Evolutionary conservation across 306 rosid species (phyloP).

Genomic region (Pyrus communis): DNA sequence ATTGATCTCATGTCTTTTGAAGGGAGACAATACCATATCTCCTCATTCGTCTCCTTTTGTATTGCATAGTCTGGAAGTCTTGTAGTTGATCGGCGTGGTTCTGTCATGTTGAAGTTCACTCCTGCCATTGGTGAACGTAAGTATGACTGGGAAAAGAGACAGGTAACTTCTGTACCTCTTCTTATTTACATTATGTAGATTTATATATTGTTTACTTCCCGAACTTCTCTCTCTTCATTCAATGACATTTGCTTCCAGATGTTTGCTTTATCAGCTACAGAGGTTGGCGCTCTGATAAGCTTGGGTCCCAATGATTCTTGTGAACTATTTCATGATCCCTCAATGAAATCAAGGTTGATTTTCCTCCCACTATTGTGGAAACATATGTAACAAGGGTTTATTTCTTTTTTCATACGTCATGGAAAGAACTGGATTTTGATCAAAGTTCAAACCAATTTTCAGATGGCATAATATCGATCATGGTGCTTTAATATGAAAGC

Average conservation of each 20-base stretch:
- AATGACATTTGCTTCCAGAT: slow-evolving; percentile 30
- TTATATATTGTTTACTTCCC: not conserved
- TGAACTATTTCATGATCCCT: slow-evolving; percentile 91
- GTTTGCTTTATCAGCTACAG: slow-evolving; percentile 74
- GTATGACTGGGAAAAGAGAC: slow-evolving; percentile 38
- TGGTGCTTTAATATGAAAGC: not conserved
- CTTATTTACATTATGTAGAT: not conserved
- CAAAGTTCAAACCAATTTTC: not conserved
- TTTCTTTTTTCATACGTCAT: not conserved
- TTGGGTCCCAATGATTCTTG: slow-evolving; percentile 76
- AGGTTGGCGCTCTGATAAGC: slow-evolving; percentile 81
- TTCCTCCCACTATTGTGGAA: slow-evolving; percentile 1
- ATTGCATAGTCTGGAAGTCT: slow-evolving; percentile 43
- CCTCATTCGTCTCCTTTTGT: slow-evolving; percentile 3
- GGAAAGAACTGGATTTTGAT: not conserved
- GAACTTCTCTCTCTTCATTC: not conserved
- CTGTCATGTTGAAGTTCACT: slow-evolving; percentile 26
- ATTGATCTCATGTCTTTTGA: not conserved
- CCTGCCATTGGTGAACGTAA: slow-evolving; percentile 46
- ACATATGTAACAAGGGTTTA: not conserved
- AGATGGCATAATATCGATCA: not conserved
- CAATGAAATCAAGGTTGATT: slow-evolving; percentile 71
- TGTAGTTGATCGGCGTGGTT: slow-evolving; percentile 54
- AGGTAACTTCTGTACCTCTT: slow-evolving; percentile 13
- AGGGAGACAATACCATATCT: not conserved